Percentiles rank a stretch among this genome's conserved stretches.
Evolutionary conservation across 139 green algal genomes (phyloP).

Genomic region (Mesostigma viride): DNA sequence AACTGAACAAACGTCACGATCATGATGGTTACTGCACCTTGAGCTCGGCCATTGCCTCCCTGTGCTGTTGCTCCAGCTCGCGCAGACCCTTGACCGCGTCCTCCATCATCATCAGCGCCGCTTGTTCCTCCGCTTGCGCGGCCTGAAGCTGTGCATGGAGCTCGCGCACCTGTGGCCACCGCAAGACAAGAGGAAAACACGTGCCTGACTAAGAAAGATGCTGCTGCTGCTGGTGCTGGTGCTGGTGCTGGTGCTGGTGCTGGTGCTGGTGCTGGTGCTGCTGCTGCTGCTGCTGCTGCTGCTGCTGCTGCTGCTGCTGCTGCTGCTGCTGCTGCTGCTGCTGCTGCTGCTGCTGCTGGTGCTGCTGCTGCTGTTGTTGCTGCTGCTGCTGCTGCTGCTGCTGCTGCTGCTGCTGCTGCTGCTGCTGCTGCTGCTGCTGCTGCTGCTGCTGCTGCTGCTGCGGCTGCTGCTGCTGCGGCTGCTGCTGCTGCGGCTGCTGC

Average conservation of each 20-base stretch:
- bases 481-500: too few relatives aligned
- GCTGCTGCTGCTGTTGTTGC: background rate
- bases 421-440: background rate
- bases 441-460: slow-evolving; percentile 1
- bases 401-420: background rate
- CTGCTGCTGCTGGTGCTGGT: background rate
- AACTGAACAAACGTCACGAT: too few relatives aligned
- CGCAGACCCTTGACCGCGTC: too few relatives aligned
- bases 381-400: background rate
- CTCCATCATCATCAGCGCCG: too few relatives aligned
- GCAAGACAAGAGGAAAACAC: too few relatives aligned
- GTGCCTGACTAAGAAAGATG: background rate
- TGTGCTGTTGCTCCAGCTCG: too few relatives aligned
- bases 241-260: background rate
- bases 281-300: background rate
- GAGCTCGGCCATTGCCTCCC: too few relatives aligned
- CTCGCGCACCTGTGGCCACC: too few relatives aligned
- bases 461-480: too few relatives aligned
- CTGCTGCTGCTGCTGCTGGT: background rate
- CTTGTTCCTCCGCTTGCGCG: too few relatives aligned
- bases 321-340: background rate
- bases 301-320: background rate
- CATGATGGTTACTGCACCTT: too few relatives aligned
- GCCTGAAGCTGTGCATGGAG: too few relatives aligned
- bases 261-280: background rate